A percentile compares a stretch with the other conserved stretches of the same genome.
Conservation (phyloP, 2,329 filamentous ascomycete genomes). For the Monosporascus sp. region DNA sequence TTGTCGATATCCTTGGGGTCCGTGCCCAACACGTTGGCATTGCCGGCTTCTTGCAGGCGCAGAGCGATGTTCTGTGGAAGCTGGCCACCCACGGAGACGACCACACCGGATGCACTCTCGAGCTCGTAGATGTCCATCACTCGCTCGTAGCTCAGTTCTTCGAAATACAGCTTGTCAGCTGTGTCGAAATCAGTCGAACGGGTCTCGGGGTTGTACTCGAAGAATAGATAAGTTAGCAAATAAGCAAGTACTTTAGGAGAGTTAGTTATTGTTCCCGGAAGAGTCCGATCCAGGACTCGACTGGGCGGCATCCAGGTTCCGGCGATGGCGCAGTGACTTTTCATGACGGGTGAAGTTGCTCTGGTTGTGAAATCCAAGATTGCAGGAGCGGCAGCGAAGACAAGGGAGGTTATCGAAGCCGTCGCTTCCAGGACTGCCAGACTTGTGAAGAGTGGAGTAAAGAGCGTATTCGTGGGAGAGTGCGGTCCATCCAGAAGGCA, state of each 20-base stretch:
- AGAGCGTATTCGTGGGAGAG: too few species aligned
- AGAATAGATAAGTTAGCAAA: too few species aligned
- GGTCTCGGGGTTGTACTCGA: constrained; percentile 83
- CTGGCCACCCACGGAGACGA: constrained; percentile 94
- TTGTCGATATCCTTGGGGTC: constrained; percentile 94
- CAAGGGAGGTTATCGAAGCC: too few species aligned
- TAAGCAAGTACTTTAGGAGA: too few species aligned
- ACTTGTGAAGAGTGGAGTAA: too few species aligned
- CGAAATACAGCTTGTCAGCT: constrained; percentile 91
- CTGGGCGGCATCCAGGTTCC: background rate
- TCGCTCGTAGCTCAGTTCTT: constrained; percentile 92
- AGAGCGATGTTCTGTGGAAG: constrained; percentile 97
- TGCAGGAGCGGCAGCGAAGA: too few species aligned
- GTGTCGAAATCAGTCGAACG: constrained; percentile 80
- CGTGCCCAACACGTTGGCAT: constrained; percentile 87
- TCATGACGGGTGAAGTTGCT: too few species aligned
- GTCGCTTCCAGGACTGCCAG: too few species aligned
- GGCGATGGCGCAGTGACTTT: too few species aligned
- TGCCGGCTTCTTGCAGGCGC: constrained; percentile 83
- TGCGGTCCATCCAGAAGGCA: too few species aligned
- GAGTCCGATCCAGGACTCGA: background rate
- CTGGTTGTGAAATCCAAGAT: too few species aligned
- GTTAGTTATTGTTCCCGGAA: too few species aligned
- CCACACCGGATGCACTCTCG: constrained; percentile 77
- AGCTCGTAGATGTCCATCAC: constrained; percentile 99